Percentiles rank a stretch among this genome's conserved stretches.
These are phyloP conservation scores for Apiotrichum brassicae DNA, from an alignment of 1,284 basidiomycete genomes.

Conservation along the genomic window DNA sequence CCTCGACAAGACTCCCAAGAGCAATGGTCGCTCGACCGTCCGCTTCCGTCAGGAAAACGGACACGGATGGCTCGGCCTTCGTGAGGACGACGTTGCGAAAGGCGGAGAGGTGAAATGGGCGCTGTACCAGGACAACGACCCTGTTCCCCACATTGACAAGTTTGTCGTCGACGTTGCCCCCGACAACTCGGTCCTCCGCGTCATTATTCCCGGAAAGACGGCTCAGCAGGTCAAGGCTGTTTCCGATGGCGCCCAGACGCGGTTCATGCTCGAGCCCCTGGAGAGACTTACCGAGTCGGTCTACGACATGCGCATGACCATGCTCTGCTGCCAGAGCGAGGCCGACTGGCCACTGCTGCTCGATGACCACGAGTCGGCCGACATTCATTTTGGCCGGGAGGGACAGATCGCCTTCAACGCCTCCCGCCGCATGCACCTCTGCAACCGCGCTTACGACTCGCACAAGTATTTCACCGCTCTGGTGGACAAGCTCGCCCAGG, in stretches of 20 bases:
- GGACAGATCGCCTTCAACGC: conserved; percentile 43
- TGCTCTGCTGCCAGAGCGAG: conserved; percentile 41
- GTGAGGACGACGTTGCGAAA: conserved; percentile 3
- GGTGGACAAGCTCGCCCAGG: not conserved
- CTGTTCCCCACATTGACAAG: conserved; percentile 7
- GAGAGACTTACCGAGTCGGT: conserved; percentile 2
- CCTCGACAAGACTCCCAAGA: conserved; percentile 4
- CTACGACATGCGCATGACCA: conserved; percentile 40
- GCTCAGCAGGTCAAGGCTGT: conserved; percentile 21
- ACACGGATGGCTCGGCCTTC: conserved; percentile 34
- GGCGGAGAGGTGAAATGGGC: conserved; percentile 25
- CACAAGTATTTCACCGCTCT: conserved; percentile 20
- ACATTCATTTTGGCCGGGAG: conserved; percentile 39
- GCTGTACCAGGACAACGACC: conserved; percentile 19
- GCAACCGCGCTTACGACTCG: conserved; percentile 31
- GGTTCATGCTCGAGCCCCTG: conserved; percentile 13
- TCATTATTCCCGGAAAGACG: conserved; percentile 28
- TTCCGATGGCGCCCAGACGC: conserved; percentile 1
- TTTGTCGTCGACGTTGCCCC: conserved; percentile 38
- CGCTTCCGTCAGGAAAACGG: conserved; percentile 35
- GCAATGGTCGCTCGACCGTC: conserved; percentile 21
- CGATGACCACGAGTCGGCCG: conserved; percentile 44
- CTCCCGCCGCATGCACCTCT: conserved; percentile 35
- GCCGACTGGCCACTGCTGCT: conserved; percentile 45
- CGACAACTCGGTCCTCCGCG: conserved; percentile 31